Percentiles rank a stretch among this genome's conserved stretches.
phyloP scores from a whole-genome alignment of 2,329 filamentous ascomycete species.

The Verticillium tricorpus region DNA sequence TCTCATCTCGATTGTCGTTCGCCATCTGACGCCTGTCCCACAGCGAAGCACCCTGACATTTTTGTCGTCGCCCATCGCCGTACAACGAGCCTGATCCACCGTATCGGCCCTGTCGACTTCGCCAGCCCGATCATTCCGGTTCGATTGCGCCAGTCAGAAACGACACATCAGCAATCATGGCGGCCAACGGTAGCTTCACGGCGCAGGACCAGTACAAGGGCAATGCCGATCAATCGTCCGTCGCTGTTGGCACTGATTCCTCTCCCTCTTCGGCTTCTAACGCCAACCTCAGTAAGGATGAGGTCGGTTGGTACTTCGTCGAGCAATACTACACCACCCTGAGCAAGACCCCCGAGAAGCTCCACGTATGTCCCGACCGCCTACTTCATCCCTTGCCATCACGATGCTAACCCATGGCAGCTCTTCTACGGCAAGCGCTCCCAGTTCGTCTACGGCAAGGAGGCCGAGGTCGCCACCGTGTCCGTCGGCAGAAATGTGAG shows the following conservation, averaged over 20 bases:
- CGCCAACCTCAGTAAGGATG: constrained; percentile 69
- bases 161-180: constrained; percentile 34
- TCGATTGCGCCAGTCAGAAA: constrained; percentile 4
- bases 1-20: not conserved
- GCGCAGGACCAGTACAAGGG: constrained; percentile 38
- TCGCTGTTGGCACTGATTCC: constrained; percentile 28
- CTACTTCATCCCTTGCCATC: not conserved
- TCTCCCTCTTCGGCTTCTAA: constrained; percentile 28
- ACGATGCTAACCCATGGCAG: constrained; percentile 27
- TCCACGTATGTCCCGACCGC: constrained; percentile 57
- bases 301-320: constrained; percentile 99
- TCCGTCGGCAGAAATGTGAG: constrained; percentile 82
- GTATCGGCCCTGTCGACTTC: not conserved
- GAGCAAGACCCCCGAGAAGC: constrained; percentile 89
- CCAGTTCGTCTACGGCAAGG: constrained; percentile 87
- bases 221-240: constrained; percentile 31
- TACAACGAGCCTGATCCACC: not conserved
- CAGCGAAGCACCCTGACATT: not conserved
- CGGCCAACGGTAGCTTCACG: constrained; percentile 52
- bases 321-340: constrained; percentile 99
- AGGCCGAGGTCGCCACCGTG: constrained; percentile 83
- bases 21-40: not conserved
- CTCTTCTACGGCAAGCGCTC: constrained; percentile 97
- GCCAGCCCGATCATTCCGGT: not conserved
- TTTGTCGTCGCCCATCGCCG: not conserved